Conservation (phyloP, 2,329 filamentous ascomycete genomes). For the Elsinoe necatrix region DNA sequence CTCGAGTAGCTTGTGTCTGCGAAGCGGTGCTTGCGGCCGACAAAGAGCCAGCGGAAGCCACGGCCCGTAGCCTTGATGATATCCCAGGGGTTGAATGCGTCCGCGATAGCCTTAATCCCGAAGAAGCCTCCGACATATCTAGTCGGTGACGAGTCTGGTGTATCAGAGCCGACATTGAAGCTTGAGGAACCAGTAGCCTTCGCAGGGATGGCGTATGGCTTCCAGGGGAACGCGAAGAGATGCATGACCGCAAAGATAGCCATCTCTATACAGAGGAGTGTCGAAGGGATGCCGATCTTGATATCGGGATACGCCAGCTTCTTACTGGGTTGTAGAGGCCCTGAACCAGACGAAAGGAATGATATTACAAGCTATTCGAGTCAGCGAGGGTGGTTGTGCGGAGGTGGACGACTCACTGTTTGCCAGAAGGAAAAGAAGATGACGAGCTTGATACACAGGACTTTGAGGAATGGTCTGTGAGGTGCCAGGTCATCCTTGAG, state of each 20-base stretch:
- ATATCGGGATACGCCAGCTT: constrained; percentile 64
- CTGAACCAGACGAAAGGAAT: constrained; percentile 51
- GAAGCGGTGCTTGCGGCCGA: constrained; percentile 55
- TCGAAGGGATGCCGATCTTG: constrained; percentile 68
- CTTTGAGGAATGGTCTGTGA: constrained; percentile 68
- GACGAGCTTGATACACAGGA: constrained; percentile 79
- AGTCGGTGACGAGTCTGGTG: constrained; percentile 20
- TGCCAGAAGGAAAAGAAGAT: constrained; percentile 93
- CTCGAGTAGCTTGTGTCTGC: constrained; percentile 34
- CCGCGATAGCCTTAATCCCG: constrained; percentile 56
- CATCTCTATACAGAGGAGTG: constrained; percentile 80
- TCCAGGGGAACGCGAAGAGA: constrained; percentile 73
- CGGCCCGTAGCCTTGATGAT: constrained; percentile 70
- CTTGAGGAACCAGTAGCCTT: constrained; percentile 13
- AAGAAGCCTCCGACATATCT: constrained; percentile 55
- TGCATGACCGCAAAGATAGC: constrained; percentile 69
- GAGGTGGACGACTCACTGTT: constrained; percentile 32
- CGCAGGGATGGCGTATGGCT: constrained; percentile 49
- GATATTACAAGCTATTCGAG: constrained; percentile 47
- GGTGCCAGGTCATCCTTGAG: constrained; percentile 58
- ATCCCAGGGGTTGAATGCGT: constrained; percentile 76
- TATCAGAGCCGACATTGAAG: constrained; percentile 19
- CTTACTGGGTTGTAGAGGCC: constrained; percentile 54
- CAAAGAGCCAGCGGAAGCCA: constrained; percentile 71
- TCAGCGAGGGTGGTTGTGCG: constrained; percentile 15